Base-by-base conservation (phyloP, 2,329 filamentous ascomycete species). In the Pseudocercospora vitis region DNA sequence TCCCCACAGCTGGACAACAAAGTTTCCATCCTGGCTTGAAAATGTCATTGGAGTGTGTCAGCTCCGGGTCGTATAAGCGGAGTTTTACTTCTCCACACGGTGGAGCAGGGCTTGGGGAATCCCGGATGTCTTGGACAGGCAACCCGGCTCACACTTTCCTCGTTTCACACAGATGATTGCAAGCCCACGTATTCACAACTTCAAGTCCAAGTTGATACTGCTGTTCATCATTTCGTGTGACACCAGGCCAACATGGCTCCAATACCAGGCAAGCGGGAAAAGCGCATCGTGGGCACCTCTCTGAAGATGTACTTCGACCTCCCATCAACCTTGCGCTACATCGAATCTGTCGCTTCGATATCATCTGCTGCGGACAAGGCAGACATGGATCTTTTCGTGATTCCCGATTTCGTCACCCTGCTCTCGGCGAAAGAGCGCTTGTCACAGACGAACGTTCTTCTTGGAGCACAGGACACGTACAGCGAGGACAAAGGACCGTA, bases 241-340 rank as follows among this genome's bases (percentile, higher is more conserved):
- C n/a, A n/a, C 26, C 6, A 29, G 6, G 6, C 11, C 49, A 65
- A 69, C 23, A 68, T 71, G 52, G 59, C 64, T 23, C 69, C 72
- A 19, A 56, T 68, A 31, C 63, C 65, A 1, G 39, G 55, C 35
- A 48, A 57, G 53, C 66, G 68, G 52, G 78, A 76, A 42, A 81
- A 82, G 65, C 84, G 83, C 64, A 76, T 91, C 56, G 78, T 91
- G 55, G 87, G 87, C 69, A 84, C 89, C 59, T 87, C 84, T 42
- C 82, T 87, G 32, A 91, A 91, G 66, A 88, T 90, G 82, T 91
- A 91, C 78, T 91, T 91, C 73, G 82, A 85, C 57, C 79, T 85
- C 7, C 72, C 79, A 8, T 77, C 78, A 56, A 91, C 87, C 1
- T 73, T 69, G 67, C 76, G 68, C 44, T 77, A 78, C 65, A 66